Evolutionary conservation across 306 rosid genomes (phyloP), one percentile per base, ranked within the genome.

Genomic region (Macrotyloma uniflorum): DNA sequence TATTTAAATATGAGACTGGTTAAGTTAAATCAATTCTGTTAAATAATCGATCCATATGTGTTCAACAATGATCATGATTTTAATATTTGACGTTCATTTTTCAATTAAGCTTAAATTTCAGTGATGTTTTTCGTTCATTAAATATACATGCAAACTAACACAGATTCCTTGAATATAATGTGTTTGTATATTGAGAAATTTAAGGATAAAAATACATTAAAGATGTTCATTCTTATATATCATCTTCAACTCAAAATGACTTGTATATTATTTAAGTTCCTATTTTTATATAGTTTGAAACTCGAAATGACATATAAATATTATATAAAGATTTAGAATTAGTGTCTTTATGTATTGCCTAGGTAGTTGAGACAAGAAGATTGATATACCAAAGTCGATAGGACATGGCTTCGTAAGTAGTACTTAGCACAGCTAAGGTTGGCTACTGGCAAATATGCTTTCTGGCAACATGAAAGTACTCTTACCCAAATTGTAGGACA

Each of bases 381-480:
- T 64, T 65, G 13, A 50, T 23, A 75, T 43, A 23, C 64, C 72
- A 40, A 73, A 80, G 61, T 73, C 42, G 47, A 74, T 30, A 73
- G 32, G 57, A 73, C 75, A 32, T 10, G 42, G 45, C 23, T 45
- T 67, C 19, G 3, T 40, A 74, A 45, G 20, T 8, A 23, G 53
- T 45, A 30, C 43, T 15, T 16, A 53, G 53, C 75, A 45, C 47
- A 19, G 53, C 72, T 73, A 36, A 40, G 45, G 50, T 28, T 63
- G 49, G 77, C 28, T 40, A 3, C 64, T 46, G 80, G 58, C 62
- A 74, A 26, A 59, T 28, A 43, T 43, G 71, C 57, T 67, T 81
- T 81, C 18, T 67, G 20, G 57, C 32, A 33, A 62, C 40, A 38
- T 59, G 85, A 81, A 67, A 75, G 65, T 49, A 81, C 77, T 18